A percentile compares a stretch with the other conserved stretches of the same genome.
Evolutionary conservation across 1,284 basidiomycete genomes (phyloP).

Genomic region (Trichosporon coremiiforme): DNA sequence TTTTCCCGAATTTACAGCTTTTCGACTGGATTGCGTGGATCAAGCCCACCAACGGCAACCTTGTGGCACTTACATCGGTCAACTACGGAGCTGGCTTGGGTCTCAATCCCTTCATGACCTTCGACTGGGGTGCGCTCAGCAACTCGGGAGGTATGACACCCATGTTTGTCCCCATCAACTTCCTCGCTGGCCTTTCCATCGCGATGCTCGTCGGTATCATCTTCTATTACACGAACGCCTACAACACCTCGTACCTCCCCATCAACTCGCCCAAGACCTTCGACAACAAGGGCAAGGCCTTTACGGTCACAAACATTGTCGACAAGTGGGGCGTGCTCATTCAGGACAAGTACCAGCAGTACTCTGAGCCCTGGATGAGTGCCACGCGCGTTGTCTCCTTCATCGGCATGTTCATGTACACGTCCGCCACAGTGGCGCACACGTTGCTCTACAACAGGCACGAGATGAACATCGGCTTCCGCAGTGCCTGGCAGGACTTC

Average conservation of each 20-base stretch:
- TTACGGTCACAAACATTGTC: slow-evolving; percentile 25
- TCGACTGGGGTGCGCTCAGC: slow-evolving; percentile 47
- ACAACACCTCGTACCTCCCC: slow-evolving; percentile 80
- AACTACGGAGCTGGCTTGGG: slow-evolving; percentile 43
- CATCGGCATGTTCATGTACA: slow-evolving; percentile 30
- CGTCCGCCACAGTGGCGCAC: slow-evolving; percentile 34
- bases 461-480: slow-evolving; percentile 52
- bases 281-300: slow-evolving; percentile 25
- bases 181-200: slow-evolving; percentile 18
- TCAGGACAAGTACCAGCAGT: slow-evolving; percentile 28
- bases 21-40: slow-evolving; percentile 70
- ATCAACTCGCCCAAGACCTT: slow-evolving; percentile 60
- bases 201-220: slow-evolving; percentile 30
- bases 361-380: slow-evolving; percentile 29
- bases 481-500: slow-evolving; percentile 24
- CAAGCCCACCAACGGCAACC: slow-evolving; percentile 53
- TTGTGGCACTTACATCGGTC: slow-evolving; percentile 41
- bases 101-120: slow-evolving; percentile 52
- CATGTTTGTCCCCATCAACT: slow-evolving; percentile 29
- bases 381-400: slow-evolving; percentile 19
- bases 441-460: slow-evolving; percentile 55
- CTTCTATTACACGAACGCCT: slow-evolving; percentile 62
- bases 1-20: slow-evolving; percentile 59
- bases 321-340: slow-evolving; percentile 24
- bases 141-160: slow-evolving; percentile 24